Evolutionary conservation across 768 basidiomycete genomes (phyloP).

Genomic region (Leccinum pellstonianum): DNA sequence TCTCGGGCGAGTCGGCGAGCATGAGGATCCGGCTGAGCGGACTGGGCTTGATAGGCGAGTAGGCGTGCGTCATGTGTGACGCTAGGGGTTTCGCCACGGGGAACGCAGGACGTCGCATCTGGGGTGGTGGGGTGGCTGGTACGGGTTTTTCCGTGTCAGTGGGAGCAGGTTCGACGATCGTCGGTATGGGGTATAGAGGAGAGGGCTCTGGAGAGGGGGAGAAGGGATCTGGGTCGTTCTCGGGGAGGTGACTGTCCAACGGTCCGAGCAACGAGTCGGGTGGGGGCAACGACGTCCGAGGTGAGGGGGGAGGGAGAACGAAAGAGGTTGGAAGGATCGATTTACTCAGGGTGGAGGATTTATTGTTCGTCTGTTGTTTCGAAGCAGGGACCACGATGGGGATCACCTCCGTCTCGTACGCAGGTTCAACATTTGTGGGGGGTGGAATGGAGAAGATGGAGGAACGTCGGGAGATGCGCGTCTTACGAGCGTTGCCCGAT

Average conservation of each 20-base stretch:
- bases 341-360: conserved; percentile 31
- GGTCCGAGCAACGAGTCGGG: conserved; percentile 38
- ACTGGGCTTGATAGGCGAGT: conserved; percentile 78
- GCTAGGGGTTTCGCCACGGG: conserved; percentile 72
- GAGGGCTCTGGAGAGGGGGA: not conserved
- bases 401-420: conserved; percentile 56
- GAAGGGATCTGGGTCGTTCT: not conserved
- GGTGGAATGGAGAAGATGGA: conserved; percentile 38
- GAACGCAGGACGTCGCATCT: conserved; percentile 41
- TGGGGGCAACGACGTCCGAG: conserved; percentile 56
- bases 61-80: conserved; percentile 72
- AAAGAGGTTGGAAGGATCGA: conserved; percentile 69
- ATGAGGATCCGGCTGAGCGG: conserved; percentile 78
- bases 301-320: conserved; percentile 76
- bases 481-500: conserved; percentile 44
- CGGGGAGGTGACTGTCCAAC: conserved; percentile 22
- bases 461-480: conserved; percentile 46
- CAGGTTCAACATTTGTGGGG: conserved; percentile 38
- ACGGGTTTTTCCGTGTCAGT: conserved; percentile 5
- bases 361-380: conserved; percentile 24
- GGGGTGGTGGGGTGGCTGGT: not conserved
- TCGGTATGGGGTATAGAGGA: conserved; percentile 19
- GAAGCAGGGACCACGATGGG: conserved; percentile 29
- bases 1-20: conserved; percentile 61
- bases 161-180: conserved; percentile 20